Evolutionary conservation across 441 rosid species (phyloP), one percentile per base, ranked within the genome.

Genomic region (Jatropha podagrica): DNA sequence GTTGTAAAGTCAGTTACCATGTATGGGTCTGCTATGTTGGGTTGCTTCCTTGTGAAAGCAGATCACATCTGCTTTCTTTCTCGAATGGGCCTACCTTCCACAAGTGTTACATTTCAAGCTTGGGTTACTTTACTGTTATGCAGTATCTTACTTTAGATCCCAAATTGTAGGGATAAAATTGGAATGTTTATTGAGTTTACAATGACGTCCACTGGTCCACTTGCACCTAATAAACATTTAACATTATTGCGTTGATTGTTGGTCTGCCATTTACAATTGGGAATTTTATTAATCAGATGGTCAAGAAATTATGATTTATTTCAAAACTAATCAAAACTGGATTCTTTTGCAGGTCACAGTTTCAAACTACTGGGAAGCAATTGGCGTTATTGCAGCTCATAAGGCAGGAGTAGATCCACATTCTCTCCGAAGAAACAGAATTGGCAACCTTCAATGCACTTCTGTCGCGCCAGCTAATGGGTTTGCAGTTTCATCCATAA

Each of bases 281-380:
- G 32, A 17, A 55, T 75, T 32, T 7, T 48, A 20, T 15, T 18
- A 5, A 41, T 23, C 14, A 12, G 18, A 42, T 40, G 9, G 26
- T 32, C 5, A 14, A 7, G 46, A 52, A 38, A 52, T 41, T 4
- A 37, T 68, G 68, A 6, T 60, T 44, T 54, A 13, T 8, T 65
- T 27, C 18, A 0, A 23, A 11, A 46, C 23, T 64, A 27, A 41
- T 58, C 7, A 10, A 62, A 67, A 66, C 12, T 40, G 75, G 40
- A 72, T 70, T 46, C n/a, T 79, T 40, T 7, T 83, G 83, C 89
- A 88, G 94, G 67, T 89, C 55, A 83, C 52, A 69, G 94, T 85
- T 56, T 77, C 88, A 52, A 89, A 89, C 78, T 86, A 89, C 59
- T 89, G 94, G 91, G 91, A 89, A 83, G 94, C 94, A 3, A 78